These are phyloP conservation scores for Circinella umbellata DNA, from an alignment of 371 early-diverging fungal species.

Conservation along the genomic window DNA sequence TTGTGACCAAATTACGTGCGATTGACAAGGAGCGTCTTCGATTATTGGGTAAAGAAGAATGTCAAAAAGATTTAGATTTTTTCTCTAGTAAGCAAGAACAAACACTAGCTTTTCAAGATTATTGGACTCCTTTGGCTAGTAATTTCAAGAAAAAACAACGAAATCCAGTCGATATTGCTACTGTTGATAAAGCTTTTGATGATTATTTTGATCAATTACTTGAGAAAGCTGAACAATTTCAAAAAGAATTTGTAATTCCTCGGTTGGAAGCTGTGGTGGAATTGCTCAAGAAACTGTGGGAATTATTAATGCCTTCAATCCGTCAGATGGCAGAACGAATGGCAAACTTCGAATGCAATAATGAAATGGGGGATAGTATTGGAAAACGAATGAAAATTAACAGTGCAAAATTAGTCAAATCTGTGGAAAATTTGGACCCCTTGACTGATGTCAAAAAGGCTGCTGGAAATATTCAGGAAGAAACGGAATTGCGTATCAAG, in stretches of 20 bases:
- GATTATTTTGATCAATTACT: conserved; percentile 51
- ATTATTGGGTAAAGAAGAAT: conserved; percentile 31
- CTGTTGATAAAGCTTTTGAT: conserved; percentile 58
- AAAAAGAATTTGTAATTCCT: conserved; percentile 28
- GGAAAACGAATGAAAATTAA: background rate
- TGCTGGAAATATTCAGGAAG: conserved; percentile 15
- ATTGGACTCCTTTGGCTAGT: conserved; percentile 21
- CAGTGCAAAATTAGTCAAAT: conserved; percentile 17
- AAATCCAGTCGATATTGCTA: conserved; percentile 31
- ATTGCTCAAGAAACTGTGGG: conserved; percentile 33
- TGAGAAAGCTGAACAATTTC: conserved; percentile 22
- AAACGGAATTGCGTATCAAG: conserved; percentile 25
- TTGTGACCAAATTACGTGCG: conserved; percentile 36
- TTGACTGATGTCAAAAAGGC: conserved; percentile 20
- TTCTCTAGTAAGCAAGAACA: conserved; percentile 27
- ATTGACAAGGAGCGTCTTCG: conserved; percentile 26
- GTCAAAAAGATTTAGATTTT: conserved; percentile 26
- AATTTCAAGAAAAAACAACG: conserved; percentile 6
- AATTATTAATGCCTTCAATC: conserved; percentile 37
- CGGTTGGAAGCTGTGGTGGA: conserved; percentile 29
- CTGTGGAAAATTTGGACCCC: conserved; percentile 20
- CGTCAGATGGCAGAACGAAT: conserved; percentile 44
- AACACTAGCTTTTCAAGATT: conserved; percentile 26
- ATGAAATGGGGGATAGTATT: conserved; percentile 4
- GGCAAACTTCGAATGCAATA: conserved; percentile 19